phyloP scores from a whole-genome alignment of 179 eudicot species.

The Carnegiea gigantea region DNA sequence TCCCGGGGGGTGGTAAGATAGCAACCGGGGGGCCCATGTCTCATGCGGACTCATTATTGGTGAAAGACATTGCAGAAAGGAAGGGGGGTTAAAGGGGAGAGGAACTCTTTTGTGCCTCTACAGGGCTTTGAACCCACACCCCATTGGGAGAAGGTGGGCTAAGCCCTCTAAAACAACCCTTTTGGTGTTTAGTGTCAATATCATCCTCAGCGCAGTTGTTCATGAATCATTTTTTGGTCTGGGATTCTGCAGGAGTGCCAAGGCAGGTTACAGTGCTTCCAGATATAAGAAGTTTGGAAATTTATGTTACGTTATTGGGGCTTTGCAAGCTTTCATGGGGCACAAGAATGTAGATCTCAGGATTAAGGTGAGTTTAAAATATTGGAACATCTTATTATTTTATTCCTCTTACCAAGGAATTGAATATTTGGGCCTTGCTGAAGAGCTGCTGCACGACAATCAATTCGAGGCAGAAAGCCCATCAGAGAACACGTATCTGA shows the following conservation, averaged over 20 bases:
- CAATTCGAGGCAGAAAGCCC: not conserved
- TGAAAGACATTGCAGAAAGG: too few relatives aligned
- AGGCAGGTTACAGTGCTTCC: slow-evolving; percentile 94
- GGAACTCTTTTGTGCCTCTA: too few relatives aligned
- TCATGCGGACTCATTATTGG: too few relatives aligned
- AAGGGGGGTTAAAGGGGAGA: too few relatives aligned
- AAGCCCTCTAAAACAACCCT: not conserved
- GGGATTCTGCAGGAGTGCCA: slow-evolving; percentile 75
- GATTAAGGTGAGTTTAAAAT: slow-evolving; percentile 54
- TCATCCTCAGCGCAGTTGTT: not conserved
- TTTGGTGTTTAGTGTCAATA: slow-evolving; percentile 7
- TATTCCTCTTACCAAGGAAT: not conserved
- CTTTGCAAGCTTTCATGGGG: slow-evolving; percentile 90
- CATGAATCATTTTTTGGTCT: slow-evolving; percentile 1
- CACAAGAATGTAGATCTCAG: slow-evolving; percentile 76
- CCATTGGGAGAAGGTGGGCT: too few relatives aligned
- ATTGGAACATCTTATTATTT: slow-evolving; percentile 5
- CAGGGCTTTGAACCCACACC: too few relatives aligned
- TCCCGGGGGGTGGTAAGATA: too few relatives aligned
- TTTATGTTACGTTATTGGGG: slow-evolving; percentile 91
- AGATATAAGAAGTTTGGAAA: slow-evolving; percentile 92
- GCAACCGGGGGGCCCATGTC: too few relatives aligned
- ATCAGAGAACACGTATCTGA: too few relatives aligned
- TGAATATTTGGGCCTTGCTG: not conserved
- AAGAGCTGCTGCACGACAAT: not conserved